Evolutionary conservation across 164 flowering plant species (phyloP).

Genomic region (Vitis amurensis): DNA sequence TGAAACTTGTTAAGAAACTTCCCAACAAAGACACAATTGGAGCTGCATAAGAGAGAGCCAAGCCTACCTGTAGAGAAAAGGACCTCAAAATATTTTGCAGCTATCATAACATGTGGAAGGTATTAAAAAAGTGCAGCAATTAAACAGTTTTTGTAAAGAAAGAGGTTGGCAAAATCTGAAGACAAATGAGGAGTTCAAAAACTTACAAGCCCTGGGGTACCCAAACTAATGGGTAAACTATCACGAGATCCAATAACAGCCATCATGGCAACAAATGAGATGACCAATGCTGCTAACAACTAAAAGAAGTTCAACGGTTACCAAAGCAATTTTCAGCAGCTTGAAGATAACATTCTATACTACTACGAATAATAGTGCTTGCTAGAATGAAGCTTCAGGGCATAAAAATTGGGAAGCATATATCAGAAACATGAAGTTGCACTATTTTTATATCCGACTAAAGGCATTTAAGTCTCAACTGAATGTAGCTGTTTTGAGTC

Average conservation of each 20-base stretch:
- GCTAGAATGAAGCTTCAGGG: neutral
- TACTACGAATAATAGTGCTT: neutral
- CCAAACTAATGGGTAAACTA: constrained; percentile 58
- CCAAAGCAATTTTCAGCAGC: neutral
- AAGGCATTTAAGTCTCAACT: no score
- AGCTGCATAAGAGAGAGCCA: constrained; percentile 96
- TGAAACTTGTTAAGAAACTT: constrained; percentile 83
- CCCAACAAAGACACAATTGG: constrained; percentile 87
- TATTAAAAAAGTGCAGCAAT: neutral
- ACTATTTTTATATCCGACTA: no score
- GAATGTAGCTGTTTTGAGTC: neutral
- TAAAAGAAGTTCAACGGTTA: constrained; percentile 26
- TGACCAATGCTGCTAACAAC: constrained; percentile 82
- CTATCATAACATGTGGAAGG: neutral
- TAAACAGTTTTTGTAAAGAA: no score
- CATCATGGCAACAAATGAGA: constrained; percentile 80
- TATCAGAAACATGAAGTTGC: no score
- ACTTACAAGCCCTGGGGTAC: constrained; percentile 88
- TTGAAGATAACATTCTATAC: neutral
- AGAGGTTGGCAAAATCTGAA: neutral
- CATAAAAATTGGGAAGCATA: neutral
- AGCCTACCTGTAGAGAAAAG: constrained; percentile 65
- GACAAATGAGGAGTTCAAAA: constrained; percentile 5
- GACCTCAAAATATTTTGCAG: neutral
- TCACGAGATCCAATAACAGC: constrained; percentile 79